Base-by-base conservation (phyloP, 495 filamentous ascomycete species). In the Margaritispora aquatica region DNA sequence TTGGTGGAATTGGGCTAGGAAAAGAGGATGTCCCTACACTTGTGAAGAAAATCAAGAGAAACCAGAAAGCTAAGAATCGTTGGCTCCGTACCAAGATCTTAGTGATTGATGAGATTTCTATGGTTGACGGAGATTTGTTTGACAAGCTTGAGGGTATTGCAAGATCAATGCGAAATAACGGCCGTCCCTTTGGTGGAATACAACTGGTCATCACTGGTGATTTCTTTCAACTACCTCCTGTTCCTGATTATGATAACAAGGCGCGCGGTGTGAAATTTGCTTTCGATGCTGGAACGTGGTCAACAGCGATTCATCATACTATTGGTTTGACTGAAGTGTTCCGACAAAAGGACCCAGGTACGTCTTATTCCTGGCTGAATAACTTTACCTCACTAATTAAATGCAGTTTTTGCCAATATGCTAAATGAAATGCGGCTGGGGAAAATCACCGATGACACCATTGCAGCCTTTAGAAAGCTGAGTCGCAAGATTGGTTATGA, bases 381-480 rank as follows among this genome's bases (percentile, higher is more conserved):
- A n/a, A n/a, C n/a, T n/a, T n/a, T n/a, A 21, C 7, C 19, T 17
- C 22, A 21, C 44, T 53, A 44, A 19, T 34, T 9, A 1, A 38
- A 4, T 47, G 38, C 55, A 84, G 87, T 87, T 48, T 98, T 98
- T 69, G 94, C 94, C 5, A 76, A 80, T 3, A 97, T 98, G 90
- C 77, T 98, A 29, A 97, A 98, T 64, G 92, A 98, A 71, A 96
- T 98, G 92, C 84, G 94, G 49, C 75, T 97, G 38, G 94, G 95
- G 13, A 87, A 79, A 34, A 82, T 97, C 22, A 86, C 78, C 24
- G 75, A 83, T 11, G 67, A 77, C 8, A 95, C 93, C 0, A 80
- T 91, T 41, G 69, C 74, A 8, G 81, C 82, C 2, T 98, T 98
- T 75, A 77, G 78, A 59, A 73, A 74, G 2, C 80, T 98, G 4